Evolutionary conservation across 345 rosid genomes (phyloP), one percentile per base, ranked within the genome.

Genomic region (Eutrema yunnanense): DNA sequence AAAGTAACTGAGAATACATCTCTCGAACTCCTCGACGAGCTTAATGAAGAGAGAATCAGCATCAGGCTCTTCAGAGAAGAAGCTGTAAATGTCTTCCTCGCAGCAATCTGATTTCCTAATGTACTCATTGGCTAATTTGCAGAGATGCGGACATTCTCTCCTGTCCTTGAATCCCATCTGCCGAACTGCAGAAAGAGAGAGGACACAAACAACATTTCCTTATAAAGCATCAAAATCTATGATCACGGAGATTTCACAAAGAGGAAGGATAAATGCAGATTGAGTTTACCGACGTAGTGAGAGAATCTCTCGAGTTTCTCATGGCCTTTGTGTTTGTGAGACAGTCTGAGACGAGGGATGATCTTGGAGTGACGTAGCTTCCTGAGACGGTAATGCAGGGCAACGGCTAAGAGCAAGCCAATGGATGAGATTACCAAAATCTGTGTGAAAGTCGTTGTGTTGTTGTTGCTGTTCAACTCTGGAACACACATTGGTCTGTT

Each of bases 1-100:
- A 74, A 92, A 95, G 77, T 95, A 95, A 70, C 92, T 92, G 29
- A 95, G 93, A 40, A 86, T 95, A 69, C 99, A 95, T 76, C 96
- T 86, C 73, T 95, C 96, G 29, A 95, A 79, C 82, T 95, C 97
- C 68, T 92, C 96, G 0, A 90, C 88, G 4, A 95, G 89, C 87
- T 88, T 94, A 72, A 87, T 90, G 56, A 84, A 87, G 65, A 90
- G 83, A 3, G 96, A 81, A 66, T 93, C 95, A 19, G 85, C 95
- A 58, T 84, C 85, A 2, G 88, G 80, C 71, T 89, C 92, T 40
- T 78, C 67, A 1, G 82, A 73, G 67, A 95, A 88, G 70, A 75
- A 88, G 19, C 90, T 64, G 73, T 81, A 95, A 33, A 95, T 88
- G 59, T 89, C 92, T 8, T 81, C 83, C 81, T 92, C 99, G 11